Evolutionary conservation across 257 asterid genomes (phyloP).

Genomic region (Lycium barbarum): DNA sequence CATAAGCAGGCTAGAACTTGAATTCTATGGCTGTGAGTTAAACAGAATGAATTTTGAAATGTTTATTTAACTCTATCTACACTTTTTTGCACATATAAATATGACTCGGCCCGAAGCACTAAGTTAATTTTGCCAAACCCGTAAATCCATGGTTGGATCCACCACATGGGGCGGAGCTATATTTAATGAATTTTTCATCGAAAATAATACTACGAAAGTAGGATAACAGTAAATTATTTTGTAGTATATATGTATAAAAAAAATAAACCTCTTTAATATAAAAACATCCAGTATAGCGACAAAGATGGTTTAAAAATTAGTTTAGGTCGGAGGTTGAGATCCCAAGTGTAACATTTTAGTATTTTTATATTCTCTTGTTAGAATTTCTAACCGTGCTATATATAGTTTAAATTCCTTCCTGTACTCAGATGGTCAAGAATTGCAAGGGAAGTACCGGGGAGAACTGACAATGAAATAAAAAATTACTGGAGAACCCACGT

Average conservation of each 20-base stretch:
- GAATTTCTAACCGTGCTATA: neutral
- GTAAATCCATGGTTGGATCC: neutral
- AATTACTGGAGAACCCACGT: slow-evolving; percentile 89
- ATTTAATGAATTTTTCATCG: too few relatives aligned
- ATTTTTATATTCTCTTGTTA: neutral
- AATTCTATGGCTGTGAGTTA: neutral
- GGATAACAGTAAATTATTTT: too few relatives aligned
- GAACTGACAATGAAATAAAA: slow-evolving; percentile 93
- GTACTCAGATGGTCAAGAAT: slow-evolving; percentile 83
- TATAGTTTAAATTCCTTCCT: neutral
- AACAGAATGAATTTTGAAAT: neutral
- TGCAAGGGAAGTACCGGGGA: slow-evolving; percentile 81
- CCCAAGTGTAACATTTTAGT: neutral
- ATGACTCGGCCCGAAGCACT: neutral
- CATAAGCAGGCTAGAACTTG: neutral
- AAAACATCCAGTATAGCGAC: neutral
- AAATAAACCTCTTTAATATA: neutral
- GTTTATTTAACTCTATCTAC: neutral
- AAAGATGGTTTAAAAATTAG: neutral
- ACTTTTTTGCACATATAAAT: too few relatives aligned
- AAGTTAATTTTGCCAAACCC: neutral
- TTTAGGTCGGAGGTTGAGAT: neutral
- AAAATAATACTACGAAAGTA: too few relatives aligned
- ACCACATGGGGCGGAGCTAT: neutral
- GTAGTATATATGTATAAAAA: too few relatives aligned